Conservation (phyloP, 1,284 basidiomycete species). For the Irpex rosettiformis region DNA sequence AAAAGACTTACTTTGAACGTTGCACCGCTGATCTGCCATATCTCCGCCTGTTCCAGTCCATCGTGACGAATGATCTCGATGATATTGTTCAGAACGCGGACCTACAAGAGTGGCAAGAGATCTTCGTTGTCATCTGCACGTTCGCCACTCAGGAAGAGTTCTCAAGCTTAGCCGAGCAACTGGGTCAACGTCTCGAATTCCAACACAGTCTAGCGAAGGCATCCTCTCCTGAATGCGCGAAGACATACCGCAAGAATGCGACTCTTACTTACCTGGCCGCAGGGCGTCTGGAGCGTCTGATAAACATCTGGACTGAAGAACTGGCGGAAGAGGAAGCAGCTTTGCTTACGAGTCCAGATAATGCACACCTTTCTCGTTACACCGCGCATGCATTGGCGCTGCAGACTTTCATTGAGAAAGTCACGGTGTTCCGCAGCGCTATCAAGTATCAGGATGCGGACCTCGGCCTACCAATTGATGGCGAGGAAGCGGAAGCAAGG, state of each 20-base stretch:
- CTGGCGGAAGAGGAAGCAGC: slow-evolving; percentile 81
- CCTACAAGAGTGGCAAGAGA: slow-evolving; percentile 92
- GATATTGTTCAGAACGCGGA: slow-evolving; percentile 97
- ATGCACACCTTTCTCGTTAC: slow-evolving; percentile 59
- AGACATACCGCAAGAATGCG: slow-evolving; percentile 81
- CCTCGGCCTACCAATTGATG: slow-evolving; percentile 37
- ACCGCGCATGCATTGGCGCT: slow-evolving; percentile 87
- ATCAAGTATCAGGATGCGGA: slow-evolving; percentile 87
- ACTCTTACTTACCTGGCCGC: slow-evolving; percentile 92
- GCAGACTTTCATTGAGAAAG: slow-evolving; percentile 96
- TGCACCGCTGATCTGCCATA: slow-evolving; percentile 80
- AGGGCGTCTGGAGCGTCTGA: slow-evolving; percentile 83
- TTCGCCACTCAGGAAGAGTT: slow-evolving; percentile 90
- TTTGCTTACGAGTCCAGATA: slow-evolving; percentile 42
- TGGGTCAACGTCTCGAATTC: slow-evolving; percentile 89
- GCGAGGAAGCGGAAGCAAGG: slow-evolving; percentile 47
- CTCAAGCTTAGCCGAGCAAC: slow-evolving; percentile 81
- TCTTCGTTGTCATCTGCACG: slow-evolving; percentile 96
- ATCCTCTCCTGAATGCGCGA: slow-evolving; percentile 46
- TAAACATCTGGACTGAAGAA: slow-evolving; percentile 93
- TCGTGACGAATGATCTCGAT: slow-evolving; percentile 88
- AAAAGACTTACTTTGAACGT: slow-evolving; percentile 91
- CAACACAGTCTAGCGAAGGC: slow-evolving; percentile 61
- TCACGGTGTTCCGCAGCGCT: slow-evolving; percentile 90
- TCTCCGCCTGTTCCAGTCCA: slow-evolving; percentile 92